A percentile compares a stretch with the other conserved stretches of the same genome.
phyloP scores from a whole-genome alignment of 83 land plant genomes.

The Picea abies region DNA sequence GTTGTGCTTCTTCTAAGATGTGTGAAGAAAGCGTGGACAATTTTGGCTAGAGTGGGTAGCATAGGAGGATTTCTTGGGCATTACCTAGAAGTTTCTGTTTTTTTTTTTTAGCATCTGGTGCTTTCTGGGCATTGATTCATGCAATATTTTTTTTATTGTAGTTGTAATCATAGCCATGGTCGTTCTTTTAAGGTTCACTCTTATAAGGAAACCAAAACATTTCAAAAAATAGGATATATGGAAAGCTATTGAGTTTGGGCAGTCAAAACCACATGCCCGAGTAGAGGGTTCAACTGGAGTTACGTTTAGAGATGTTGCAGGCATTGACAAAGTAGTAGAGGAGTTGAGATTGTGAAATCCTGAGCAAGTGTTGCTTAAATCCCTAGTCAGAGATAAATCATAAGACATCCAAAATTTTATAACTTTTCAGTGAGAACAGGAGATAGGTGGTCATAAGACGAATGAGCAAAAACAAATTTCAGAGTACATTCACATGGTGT shows the following conservation, averaged over 20 bases:
- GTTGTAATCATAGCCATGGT: constrained; percentile 69
- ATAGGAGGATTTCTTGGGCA: constrained; percentile 36
- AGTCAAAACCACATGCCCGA: constrained; percentile 94
- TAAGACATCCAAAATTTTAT: no score
- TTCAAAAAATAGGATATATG: constrained; percentile 93
- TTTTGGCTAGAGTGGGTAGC: constrained; percentile 39
- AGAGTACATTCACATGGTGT: no score
- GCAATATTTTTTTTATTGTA: constrained; percentile 42
- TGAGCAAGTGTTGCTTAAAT: no score
- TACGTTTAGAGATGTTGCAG: constrained; percentile 71
- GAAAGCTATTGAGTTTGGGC: constrained; percentile 96
- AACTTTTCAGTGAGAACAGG: no score
- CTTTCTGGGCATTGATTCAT: constrained; percentile 40
- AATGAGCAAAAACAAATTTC: no score
- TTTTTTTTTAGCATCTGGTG: constrained; percentile 39
- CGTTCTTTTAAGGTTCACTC: constrained; percentile 73
- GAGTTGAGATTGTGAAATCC: constrained; percentile 38
- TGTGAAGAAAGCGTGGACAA: constrained; percentile 29
- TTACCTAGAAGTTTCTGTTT: constrained; percentile 24
- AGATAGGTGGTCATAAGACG: no score
- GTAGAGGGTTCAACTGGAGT: constrained; percentile 73
- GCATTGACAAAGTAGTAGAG: constrained; percentile 89
- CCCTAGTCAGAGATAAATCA: no score
- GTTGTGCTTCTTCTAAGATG: constrained; percentile 26
- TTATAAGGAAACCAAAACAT: constrained; percentile 19